A percentile compares a stretch with the other conserved stretches of the same genome.
phyloP scores from a whole-genome alignment of 2,329 filamentous ascomycete species.

The Teratosphaeria nubilosa region DNA sequence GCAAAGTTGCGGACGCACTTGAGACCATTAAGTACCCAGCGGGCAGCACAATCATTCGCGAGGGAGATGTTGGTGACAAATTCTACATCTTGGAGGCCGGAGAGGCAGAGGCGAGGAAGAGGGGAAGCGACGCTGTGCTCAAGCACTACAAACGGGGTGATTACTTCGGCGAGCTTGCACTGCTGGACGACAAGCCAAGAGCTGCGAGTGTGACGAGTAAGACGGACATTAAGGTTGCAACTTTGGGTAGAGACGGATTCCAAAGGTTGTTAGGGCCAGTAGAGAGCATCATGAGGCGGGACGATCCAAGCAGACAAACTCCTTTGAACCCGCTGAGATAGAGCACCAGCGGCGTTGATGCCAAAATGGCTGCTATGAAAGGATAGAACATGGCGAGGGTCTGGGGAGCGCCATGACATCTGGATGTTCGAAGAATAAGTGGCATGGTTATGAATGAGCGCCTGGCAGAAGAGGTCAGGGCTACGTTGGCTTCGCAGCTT shows the following conservation, averaged over 20 bases:
- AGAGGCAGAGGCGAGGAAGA: constrained; percentile 76
- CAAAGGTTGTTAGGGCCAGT: constrained; percentile 87
- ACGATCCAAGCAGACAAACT: constrained; percentile 40
- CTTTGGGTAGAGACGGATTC: constrained; percentile 86
- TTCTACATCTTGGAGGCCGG: constrained; percentile 88
- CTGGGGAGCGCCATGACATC: background rate
- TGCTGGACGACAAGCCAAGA: constrained; percentile 86
- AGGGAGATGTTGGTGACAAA: constrained; percentile 82
- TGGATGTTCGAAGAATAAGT: background rate
- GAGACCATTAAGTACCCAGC: constrained; percentile 78
- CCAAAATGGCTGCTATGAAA: background rate
- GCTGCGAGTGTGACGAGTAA: constrained; percentile 78
- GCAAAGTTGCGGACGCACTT: constrained; percentile 93
- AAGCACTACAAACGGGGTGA: constrained; percentile 83
- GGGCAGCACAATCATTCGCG: constrained; percentile 74
- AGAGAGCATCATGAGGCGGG: constrained; percentile 86
- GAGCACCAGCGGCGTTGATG: background rate
- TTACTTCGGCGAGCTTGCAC: constrained; percentile 90
- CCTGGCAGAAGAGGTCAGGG: background rate
- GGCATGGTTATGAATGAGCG: background rate
- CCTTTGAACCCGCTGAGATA: constrained; percentile 11
- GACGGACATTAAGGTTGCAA: constrained; percentile 86
- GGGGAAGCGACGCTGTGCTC: constrained; percentile 59
- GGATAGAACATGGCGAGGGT: background rate
- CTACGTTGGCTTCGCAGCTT: background rate